These are phyloP conservation scores for Pleomassaria siparia DNA, from an alignment of 2,329 filamentous ascomycete species.

Conservation along the genomic window DNA sequence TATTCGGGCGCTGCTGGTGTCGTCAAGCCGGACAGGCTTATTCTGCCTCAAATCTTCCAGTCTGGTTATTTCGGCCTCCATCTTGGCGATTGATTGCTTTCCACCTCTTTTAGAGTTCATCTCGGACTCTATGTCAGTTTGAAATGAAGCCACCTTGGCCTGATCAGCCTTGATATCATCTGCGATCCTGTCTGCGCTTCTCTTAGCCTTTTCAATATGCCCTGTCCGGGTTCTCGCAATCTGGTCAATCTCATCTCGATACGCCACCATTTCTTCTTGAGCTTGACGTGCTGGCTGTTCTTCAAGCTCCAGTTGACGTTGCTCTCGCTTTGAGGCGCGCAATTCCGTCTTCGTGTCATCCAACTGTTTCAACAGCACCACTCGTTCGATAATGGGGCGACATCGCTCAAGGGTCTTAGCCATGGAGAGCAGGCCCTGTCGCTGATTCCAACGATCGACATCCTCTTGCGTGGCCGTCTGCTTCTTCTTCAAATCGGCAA, in stretches of 20 bases:
- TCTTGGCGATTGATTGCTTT: conserved; percentile 30
- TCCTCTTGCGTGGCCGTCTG: conserved; percentile 77
- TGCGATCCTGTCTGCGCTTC: conserved; percentile 49
- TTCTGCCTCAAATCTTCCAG: conserved; percentile 66
- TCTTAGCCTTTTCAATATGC: conserved; percentile 58
- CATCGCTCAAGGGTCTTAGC: conserved; percentile 66
- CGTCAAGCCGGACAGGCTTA: conserved; percentile 67
- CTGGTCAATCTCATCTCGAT: conserved; percentile 59
- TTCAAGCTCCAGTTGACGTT: conserved; percentile 61
- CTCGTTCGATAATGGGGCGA: conserved; percentile 67
- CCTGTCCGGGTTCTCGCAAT: conserved; percentile 59
- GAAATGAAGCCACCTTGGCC: conserved; percentile 45
- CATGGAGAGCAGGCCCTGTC: conserved; percentile 66
- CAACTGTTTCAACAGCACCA: conserved; percentile 53
- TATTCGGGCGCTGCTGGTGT: conserved; percentile 71
- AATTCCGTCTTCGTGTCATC: conserved; percentile 58
- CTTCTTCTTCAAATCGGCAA: conserved; percentile 69
- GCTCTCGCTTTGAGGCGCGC: conserved; percentile 57
- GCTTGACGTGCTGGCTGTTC: conserved; percentile 69
- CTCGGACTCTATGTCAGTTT: conserved; percentile 45
- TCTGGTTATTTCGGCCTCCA: conserved; percentile 57
- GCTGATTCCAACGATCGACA: conserved; percentile 78
- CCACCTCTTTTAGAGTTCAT: conserved; percentile 45
- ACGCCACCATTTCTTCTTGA: conserved; percentile 69
- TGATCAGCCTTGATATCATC: conserved; percentile 38